Evolutionary conservation across 2,329 filamentous ascomycete genomes (phyloP), one percentile per base, ranked within the genome.

Genomic region (Plenodomus biglobosus): DNA sequence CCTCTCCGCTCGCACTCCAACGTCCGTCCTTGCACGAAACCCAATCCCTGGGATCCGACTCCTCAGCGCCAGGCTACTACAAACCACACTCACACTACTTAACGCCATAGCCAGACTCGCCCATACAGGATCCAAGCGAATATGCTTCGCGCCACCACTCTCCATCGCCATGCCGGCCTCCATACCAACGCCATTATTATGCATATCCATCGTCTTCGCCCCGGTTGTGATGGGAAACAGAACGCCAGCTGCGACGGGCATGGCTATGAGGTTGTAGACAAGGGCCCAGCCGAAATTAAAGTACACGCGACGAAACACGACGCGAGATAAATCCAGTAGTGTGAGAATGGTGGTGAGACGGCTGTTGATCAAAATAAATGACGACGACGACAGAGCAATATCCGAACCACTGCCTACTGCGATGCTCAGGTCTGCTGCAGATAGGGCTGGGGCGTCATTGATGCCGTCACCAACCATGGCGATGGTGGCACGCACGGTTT

Each of bases 81-180:
- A 74, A 42, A 96, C 87, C 38, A 97, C 92, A 64, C 88, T 94
- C 58, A 96, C 85, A 70, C 88, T 92, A 72, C 91, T 96, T 70
- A 92, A 72, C 20, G 92, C 92, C 92, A 96, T 97, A 1, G 92
- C 92, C 68, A 96, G 73, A 57, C 85, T 87, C 4, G 92, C 92
- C 92, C 92, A 96, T 1, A 88, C 88, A 0, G 88, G 88, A 68
- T 89, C 85, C 39, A 92, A 73, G 51, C 81, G 75, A 17, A 90
- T 72, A 65, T 87, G 86, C 22, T 68, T 66, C 1, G 78, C 80
- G 1, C 62, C 65, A 8, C 42, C 46, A 16, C 66, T 62, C 3
- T 70, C 68, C 39, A 76, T 77, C 19, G 62, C 69, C 64, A 67
- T 62, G 1, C 62, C 63, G 2, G 55, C 64, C 37, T 66, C 55